These are phyloP conservation scores for Liriodendron chinense DNA, from an alignment of 164 flowering plant genomes.

Conservation along the genomic window DNA sequence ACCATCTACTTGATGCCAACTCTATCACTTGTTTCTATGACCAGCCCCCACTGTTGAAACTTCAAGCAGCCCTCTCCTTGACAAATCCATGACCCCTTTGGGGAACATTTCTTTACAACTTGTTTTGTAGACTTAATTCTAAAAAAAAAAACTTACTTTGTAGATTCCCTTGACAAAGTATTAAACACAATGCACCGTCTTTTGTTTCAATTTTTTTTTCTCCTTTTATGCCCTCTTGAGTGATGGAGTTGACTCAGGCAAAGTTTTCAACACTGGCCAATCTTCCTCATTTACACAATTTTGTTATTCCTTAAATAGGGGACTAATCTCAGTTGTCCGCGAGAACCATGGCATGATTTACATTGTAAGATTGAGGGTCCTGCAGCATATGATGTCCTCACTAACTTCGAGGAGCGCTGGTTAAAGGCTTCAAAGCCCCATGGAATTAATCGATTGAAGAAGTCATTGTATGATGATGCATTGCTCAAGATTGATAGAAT, in stretches of 20 bases:
- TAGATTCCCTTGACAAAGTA: background rate
- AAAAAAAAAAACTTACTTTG: too few species aligned
- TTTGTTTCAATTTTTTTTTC: background rate
- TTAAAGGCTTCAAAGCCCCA: slow-evolving; percentile 70
- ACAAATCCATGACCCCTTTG: too few species aligned
- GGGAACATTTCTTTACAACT: too few species aligned
- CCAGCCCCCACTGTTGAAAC: too few species aligned
- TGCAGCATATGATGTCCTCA: slow-evolving; percentile 90
- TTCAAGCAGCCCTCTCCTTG: too few species aligned
- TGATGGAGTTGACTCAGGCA: background rate
- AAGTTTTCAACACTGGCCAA: background rate
- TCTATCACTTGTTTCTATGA: too few species aligned
- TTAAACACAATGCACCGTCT: background rate
- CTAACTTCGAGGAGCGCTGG: slow-evolving; percentile 95
- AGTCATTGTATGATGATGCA: slow-evolving; percentile 78
- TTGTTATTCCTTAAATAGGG: slow-evolving; percentile 41
- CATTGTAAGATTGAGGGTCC: slow-evolving; percentile 89
- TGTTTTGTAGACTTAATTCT: too few species aligned
- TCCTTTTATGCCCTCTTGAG: background rate
- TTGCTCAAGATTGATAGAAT: slow-evolving; percentile 74
- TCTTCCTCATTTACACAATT: background rate
- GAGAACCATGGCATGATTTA: slow-evolving; percentile 99
- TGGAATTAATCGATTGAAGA: slow-evolving; percentile 63
- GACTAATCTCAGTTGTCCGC: slow-evolving; percentile 56
- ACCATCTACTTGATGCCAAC: too few species aligned